phyloP scores from a whole-genome alignment of 2,329 filamentous ascomycete species.

The Orbilia javanica region DNA sequence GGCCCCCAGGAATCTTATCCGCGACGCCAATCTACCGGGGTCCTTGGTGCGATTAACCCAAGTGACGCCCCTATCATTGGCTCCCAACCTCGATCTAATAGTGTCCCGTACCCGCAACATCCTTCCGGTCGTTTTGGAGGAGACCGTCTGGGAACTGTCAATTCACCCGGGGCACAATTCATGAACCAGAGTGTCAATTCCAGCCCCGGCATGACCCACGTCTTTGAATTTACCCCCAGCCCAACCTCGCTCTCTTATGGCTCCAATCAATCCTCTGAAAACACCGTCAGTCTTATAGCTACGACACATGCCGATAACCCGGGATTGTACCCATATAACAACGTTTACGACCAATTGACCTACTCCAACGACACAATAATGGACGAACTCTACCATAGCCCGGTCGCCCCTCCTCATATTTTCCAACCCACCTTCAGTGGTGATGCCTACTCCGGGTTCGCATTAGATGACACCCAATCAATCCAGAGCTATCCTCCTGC shows the following conservation, averaged over 20 bases:
- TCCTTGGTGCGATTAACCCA: constrained; percentile 14
- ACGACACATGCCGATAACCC: constrained; percentile 1
- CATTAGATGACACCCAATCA: neutral
- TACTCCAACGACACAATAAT: neutral
- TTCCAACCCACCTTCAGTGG: neutral
- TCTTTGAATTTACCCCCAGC: constrained; percentile 37
- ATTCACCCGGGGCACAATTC: neutral
- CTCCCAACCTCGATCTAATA: constrained; percentile 26
- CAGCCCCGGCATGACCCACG: constrained; percentile 6
- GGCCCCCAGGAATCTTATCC: neutral
- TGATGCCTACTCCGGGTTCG: constrained; percentile 13
- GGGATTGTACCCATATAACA: neutral
- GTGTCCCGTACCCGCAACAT: constrained; percentile 17
- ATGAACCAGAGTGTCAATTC: constrained; percentile 10
- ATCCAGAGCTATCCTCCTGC: constrained; percentile 2
- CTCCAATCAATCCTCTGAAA: neutral
- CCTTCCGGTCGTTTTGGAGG: constrained; percentile 19
- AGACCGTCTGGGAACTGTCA: neutral
- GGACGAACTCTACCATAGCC: neutral
- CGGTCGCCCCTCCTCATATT: neutral
- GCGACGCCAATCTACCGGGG: constrained; percentile 36
- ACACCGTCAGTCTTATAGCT: neutral
- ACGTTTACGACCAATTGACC: neutral
- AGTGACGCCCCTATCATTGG: constrained; percentile 1
- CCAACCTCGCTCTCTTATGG: constrained; percentile 21